A percentile compares a stretch with the other conserved stretches of the same genome.
These are phyloP conservation scores for Globisporangium orthogonon DNA, from an alignment of 352 stramenopile genomes.

Conservation along the genomic window DNA sequence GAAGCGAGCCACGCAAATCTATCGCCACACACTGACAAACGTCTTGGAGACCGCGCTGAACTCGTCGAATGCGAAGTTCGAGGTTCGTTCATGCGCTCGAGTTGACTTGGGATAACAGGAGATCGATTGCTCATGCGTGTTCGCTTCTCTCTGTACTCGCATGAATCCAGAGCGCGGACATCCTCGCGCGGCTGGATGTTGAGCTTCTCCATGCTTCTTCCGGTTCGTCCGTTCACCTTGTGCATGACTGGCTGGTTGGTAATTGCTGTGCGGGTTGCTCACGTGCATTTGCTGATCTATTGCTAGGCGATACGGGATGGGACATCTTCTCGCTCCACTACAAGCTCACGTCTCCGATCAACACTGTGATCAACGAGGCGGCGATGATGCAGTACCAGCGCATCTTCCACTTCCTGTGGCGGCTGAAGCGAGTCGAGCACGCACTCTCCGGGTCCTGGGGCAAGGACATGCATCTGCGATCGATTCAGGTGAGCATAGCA, in stretches of 20 bases:
- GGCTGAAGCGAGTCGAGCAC: constrained; percentile 87
- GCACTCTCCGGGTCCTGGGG: constrained; percentile 95
- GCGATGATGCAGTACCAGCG: constrained; percentile 85
- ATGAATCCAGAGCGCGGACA: constrained; percentile 65
- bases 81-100: constrained; percentile 42
- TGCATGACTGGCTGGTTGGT: neutral
- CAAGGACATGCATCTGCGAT: constrained; percentile 94
- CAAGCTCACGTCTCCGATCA: constrained; percentile 79
- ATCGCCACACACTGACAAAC: constrained; percentile 92
- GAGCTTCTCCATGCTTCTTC: constrained; percentile 81
- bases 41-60: constrained; percentile 94
- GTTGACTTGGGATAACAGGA: neutral
- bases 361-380: constrained; percentile 84
- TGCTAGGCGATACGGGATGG: constrained; percentile 86
- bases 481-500: constrained; percentile 62
- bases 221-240: constrained; percentile 17
- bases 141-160: neutral
- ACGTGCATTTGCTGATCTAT: neutral
- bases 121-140: neutral
- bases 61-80: constrained; percentile 93
- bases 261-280: neutral
- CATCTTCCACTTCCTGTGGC: constrained; percentile 90
- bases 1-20: constrained; percentile 89
- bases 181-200: constrained; percentile 91
- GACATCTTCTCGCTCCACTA: constrained; percentile 93